These are phyloP conservation scores for Phytophthora ramorum DNA, from an alignment of 352 stramenopile species.

Conservation along the genomic window DNA sequence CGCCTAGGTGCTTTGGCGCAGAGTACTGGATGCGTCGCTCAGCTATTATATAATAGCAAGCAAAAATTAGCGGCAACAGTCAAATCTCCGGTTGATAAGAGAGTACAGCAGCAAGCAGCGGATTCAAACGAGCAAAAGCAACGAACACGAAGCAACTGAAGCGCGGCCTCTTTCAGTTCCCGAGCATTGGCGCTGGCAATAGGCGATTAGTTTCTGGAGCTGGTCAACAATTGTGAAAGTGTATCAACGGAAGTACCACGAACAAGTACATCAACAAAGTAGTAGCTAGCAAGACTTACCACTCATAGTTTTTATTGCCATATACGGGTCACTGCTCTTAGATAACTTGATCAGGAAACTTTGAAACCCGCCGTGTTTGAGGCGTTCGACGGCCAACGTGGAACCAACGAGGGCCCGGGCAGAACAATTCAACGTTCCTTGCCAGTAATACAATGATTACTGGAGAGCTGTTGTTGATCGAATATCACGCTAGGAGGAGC, in stretches of 20 bases:
- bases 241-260: slow-evolving; percentile 34
- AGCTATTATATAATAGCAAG: not conserved
- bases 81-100: slow-evolving; percentile 18
- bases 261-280: slow-evolving; percentile 26
- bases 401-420: too few species aligned
- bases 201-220: slow-evolving; percentile 1
- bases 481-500: too few species aligned
- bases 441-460: not conserved
- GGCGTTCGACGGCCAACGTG: too few species aligned
- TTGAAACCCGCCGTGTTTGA: too few species aligned
- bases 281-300: not conserved
- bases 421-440: too few species aligned
- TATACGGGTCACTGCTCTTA: not conserved
- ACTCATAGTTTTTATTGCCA: not conserved
- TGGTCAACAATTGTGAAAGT: slow-evolving; percentile 13
- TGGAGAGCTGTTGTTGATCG: too few species aligned
- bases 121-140: slow-evolving; percentile 13
- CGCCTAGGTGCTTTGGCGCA: slow-evolving; percentile 28
- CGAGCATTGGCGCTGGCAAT: slow-evolving; percentile 1
- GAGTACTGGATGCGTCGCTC: slow-evolving; percentile 1
- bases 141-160: slow-evolving; percentile 27
- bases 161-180: slow-evolving; percentile 10
- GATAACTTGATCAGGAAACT: not conserved
- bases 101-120: slow-evolving; percentile 15
- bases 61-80: slow-evolving; percentile 8